These are phyloP conservation scores for Aspergillus sojae DNA, from an alignment of 2,329 filamentous ascomycete genomes.

Conservation along the genomic window DNA sequence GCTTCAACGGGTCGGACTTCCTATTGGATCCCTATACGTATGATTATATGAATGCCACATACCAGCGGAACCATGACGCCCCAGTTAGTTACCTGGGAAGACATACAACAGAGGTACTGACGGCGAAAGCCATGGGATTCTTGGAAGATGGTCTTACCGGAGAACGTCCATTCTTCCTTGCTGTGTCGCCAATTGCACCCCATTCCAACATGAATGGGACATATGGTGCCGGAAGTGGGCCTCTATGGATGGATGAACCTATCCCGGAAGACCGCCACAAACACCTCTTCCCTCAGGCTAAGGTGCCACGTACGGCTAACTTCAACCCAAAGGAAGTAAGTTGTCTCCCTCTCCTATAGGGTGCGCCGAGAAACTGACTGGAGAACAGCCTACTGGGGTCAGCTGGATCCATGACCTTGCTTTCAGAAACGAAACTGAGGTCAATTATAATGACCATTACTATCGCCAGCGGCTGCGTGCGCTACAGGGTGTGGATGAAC, in stretches of 20 bases:
- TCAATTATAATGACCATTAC: slow-evolving; percentile 57
- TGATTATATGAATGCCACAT: slow-evolving; percentile 66
- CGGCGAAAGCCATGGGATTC: slow-evolving; percentile 61
- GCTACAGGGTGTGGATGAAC: slow-evolving; percentile 58
- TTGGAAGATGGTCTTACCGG: slow-evolving; percentile 61
- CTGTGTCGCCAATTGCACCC: slow-evolving; percentile 67
- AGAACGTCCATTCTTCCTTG: slow-evolving; percentile 67
- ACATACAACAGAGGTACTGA: slow-evolving; percentile 63
- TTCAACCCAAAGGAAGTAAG: slow-evolving; percentile 66
- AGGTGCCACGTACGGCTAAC: slow-evolving; percentile 62
- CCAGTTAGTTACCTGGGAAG: slow-evolving; percentile 59
- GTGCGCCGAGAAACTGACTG: background rate
- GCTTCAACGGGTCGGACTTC: slow-evolving; percentile 48
- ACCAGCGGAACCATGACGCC: slow-evolving; percentile 60
- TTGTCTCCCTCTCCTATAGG: background rate
- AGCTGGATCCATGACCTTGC: slow-evolving; percentile 51
- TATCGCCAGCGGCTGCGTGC: slow-evolving; percentile 54
- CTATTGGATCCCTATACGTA: slow-evolving; percentile 59
- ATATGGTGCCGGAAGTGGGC: slow-evolving; percentile 22
- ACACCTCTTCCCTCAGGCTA: slow-evolving; percentile 62
- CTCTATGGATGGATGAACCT: slow-evolving; percentile 50
- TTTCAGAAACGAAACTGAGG: slow-evolving; percentile 47
- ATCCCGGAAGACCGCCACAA: slow-evolving; percentile 63
- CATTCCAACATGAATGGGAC: slow-evolving; percentile 57
- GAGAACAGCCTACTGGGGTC: slow-evolving; percentile 43